phyloP scores from a whole-genome alignment of 2,329 filamentous ascomycete species.

The Didymella lethalis region DNA sequence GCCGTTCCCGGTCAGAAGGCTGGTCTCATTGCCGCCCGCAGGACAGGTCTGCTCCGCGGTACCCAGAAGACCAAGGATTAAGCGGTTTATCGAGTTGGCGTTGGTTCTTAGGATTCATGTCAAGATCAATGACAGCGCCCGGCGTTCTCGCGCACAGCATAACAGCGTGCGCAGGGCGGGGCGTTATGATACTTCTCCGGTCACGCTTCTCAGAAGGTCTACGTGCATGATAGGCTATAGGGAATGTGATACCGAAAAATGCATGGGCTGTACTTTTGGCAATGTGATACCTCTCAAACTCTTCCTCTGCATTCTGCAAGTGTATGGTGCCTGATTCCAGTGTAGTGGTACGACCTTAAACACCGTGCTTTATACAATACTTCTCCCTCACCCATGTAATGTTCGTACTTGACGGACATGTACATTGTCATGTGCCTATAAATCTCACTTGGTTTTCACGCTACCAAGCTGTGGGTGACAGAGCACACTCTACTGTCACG shows the following conservation, averaged over 20 bases:
- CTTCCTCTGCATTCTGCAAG: not conserved
- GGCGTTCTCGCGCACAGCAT: conserved; percentile 46
- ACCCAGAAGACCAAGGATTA: conserved; percentile 99
- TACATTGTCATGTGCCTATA: too few relatives aligned
- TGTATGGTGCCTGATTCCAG: too few relatives aligned
- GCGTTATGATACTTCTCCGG: conserved; percentile 50
- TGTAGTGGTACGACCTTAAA: too few relatives aligned
- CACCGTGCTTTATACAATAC: too few relatives aligned
- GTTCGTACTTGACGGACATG: too few relatives aligned
- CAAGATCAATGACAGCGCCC: conserved; percentile 41
- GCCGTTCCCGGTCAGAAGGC: conserved; percentile 99
- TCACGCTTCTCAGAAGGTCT: conserved; percentile 42
- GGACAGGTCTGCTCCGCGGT: conserved; percentile 99
- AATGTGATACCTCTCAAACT: conserved; percentile 26
- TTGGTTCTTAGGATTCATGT: conserved; percentile 35
- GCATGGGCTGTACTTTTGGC: conserved; percentile 44
- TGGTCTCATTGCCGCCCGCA: conserved; percentile 99
- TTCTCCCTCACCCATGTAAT: too few relatives aligned
- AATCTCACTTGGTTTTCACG: too few relatives aligned
- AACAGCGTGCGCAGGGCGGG: conserved; percentile 49
- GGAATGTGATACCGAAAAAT: conserved; percentile 51
- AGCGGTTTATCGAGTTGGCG: conserved; percentile 41
- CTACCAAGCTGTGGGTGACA: too few relatives aligned
- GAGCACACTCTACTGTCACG: not conserved
- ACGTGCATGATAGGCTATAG: conserved; percentile 48